Base-by-base conservation (phyloP, 1,284 basidiomycete species). In the Austroboletus niveus region DNA sequence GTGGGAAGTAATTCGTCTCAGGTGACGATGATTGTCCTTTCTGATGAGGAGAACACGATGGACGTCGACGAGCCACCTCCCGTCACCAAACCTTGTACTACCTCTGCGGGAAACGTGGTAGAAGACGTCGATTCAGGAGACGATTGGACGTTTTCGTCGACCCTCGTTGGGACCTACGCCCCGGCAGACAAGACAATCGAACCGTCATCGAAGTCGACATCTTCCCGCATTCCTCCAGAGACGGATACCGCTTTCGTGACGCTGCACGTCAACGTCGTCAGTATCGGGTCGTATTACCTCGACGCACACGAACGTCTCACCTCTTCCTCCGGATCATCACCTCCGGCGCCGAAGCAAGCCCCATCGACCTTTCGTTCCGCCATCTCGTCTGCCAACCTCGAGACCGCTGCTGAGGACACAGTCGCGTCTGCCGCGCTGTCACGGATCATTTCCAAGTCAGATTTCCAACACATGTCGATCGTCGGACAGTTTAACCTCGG, bases 401-500 rank as follows among this genome's bases (percentile, higher is more conserved):
- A 73, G 0, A 85, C 84, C 43, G 72, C 75, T 2, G 78, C 85
- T 42, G 76, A 86, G 30, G 77, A 78, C 20, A 66, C 69, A 1
- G 73, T 75, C 35, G 93, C 90, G 0, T 85, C 84, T 15, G 81
- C 82, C 39, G 84, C 87, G 0, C 81, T 99, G 2, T 82, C 92
- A 5, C 82, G 95, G 11, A 85, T 93, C 27, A 94, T 99, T 40
- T 80, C 84, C 50, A 98, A 99, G 70, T 67, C 73, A 1, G 96
- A 99, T 70, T 99, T 99, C 65, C 76, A 69, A 5, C 60, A 60
- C 5, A 99, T 99, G 96, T 74, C 87, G 1, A 73, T 98, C 15
- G 60, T 97, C 29, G 97, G 97, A 0, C 97, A 99, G 70, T 99
- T 98, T 71, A 99, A 99, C 62, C 80, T 90, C 39, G 96, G 95